Base-by-base conservation (phyloP, 108 stramenopile species). In the Hondaea fermentalgiana region DNA sequence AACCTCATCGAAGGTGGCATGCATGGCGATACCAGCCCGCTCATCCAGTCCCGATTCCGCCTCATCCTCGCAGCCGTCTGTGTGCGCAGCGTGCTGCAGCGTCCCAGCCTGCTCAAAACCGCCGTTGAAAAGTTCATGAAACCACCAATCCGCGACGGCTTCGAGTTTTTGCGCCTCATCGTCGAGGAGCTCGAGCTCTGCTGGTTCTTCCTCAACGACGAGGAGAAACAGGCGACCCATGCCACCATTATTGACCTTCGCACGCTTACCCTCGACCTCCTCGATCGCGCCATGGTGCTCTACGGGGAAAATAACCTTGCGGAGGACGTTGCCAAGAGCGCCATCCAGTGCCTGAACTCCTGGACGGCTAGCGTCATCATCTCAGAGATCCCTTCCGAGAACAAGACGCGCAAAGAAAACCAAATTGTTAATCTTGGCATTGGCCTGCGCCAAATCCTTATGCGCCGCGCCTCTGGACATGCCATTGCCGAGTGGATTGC, bases 161-260 rank as follows among this genome's bases (percentile, higher is more conserved):
- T 83, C 51, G 76, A 47, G 76, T 83, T 83, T 23, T 23, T 53
- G 6, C 45, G 51, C 19, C 76, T 83, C 49, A 83, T 83, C 25
- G 76, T 83, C 25, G 76, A 83, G 28, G 76, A 83, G 76, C 76
- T 83, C 45, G 76, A 83, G 3, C 45, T 83, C 28, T 83, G 76
- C 76, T 83, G 76, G 76, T 28, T 69, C 35, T 69, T 69, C 4
- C 64, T 69, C 64, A 69, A 69, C 25, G 64, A 69, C 1, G 64
- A 69, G 17, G 64, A 69, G 64, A 69, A 69, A 23, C 64, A 69
- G 64, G 64, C 64, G 21, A 69, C 64, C 10, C 25, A 23, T 10
- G 25, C 64, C 4, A 42, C 64, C 64, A 69, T 69, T 14, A 8
- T 69, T 23, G 64, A 69, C 8, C 64, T 69, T 23, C 25, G 64